A percentile compares a stretch with the other conserved stretches of the same genome.
These are phyloP conservation scores for Cylindrotheca fusiformis DNA, from an alignment of 108 stramenopile species.

Conservation along the genomic window DNA sequence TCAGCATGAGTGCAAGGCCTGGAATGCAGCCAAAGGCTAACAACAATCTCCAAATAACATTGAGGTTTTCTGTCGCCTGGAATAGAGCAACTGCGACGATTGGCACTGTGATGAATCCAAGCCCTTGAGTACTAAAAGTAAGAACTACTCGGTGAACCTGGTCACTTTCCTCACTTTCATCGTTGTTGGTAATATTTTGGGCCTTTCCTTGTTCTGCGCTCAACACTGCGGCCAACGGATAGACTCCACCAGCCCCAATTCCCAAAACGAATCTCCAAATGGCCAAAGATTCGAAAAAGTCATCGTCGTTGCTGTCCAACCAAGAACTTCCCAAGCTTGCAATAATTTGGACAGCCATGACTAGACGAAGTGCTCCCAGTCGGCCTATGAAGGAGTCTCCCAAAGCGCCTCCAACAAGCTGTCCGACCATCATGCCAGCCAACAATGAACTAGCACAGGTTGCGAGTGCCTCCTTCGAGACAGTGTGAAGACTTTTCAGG, in stretches of 20 bases:
- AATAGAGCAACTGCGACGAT: conserved; percentile 48
- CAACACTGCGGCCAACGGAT: conserved; percentile 83
- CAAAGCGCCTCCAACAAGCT: conserved; percentile 75
- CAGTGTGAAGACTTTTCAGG: conserved; percentile 30
- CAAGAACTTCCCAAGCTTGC: conserved; percentile 61
- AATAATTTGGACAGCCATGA: conserved; percentile 77
- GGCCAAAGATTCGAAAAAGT: conserved; percentile 49
- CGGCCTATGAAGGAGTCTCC: conserved; percentile 73
- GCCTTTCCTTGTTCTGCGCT: conserved; percentile 59
- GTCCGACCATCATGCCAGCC: conserved; percentile 87
- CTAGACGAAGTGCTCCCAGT: conserved; percentile 58
- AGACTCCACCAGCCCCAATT: conserved; percentile 83
- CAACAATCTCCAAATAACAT: conserved; percentile 71
- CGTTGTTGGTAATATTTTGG: not conserved
- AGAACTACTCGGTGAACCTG: conserved; percentile 57
- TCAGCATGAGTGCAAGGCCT: conserved; percentile 46
- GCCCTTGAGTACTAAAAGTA: conserved; percentile 80
- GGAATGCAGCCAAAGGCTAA: conserved; percentile 76
- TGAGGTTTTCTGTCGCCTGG: conserved; percentile 30
- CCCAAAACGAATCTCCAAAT: conserved; percentile 74
- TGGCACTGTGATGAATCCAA: conserved; percentile 71
- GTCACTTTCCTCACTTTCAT: conserved; percentile 1
- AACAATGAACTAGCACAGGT: conserved; percentile 65
- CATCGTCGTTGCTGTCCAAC: conserved; percentile 11
- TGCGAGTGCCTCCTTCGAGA: conserved; percentile 18